Percentiles rank a stretch among this genome's conserved stretches.
Conservation (phyloP, 768 basidiomycete genomes). For the Russula sp. region DNA sequence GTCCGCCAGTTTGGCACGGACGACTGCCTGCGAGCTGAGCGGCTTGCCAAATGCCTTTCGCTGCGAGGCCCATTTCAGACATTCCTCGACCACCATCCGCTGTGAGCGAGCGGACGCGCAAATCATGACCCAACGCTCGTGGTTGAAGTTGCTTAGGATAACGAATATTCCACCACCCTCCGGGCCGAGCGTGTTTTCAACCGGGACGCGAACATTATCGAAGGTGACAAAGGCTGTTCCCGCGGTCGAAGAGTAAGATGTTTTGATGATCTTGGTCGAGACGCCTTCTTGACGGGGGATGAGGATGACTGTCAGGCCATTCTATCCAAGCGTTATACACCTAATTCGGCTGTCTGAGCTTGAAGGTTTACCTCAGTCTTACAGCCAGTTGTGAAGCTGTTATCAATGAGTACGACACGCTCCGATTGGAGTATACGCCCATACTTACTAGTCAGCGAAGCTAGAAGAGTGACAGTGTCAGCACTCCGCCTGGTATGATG, state of each 20-base stretch:
- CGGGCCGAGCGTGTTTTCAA: constrained; percentile 77
- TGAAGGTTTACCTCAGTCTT: constrained; percentile 41
- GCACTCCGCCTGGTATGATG: neutral
- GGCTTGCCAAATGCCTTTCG: constrained; percentile 92
- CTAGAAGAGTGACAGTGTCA: constrained; percentile 18
- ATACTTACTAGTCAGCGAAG: constrained; percentile 35
- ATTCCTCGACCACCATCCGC: constrained; percentile 70
- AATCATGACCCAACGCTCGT: constrained; percentile 91
- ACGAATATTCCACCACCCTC: constrained; percentile 70
- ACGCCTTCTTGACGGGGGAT: constrained; percentile 77
- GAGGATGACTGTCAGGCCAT: constrained; percentile 80
- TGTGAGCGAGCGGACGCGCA: constrained; percentile 59
- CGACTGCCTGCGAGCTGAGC: constrained; percentile 73
- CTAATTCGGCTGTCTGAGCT: constrained; percentile 29
- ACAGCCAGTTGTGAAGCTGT: constrained; percentile 64
- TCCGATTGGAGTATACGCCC: neutral
- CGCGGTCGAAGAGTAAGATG: constrained; percentile 77
- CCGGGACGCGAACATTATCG: constrained; percentile 79
- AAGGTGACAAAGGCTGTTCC: constrained; percentile 81
- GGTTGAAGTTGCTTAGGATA: constrained; percentile 82
- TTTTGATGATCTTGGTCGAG: constrained; percentile 80
- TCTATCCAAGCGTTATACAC: constrained; percentile 14
- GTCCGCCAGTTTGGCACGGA: constrained; percentile 78
- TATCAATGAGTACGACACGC: neutral
- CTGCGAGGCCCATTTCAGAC: constrained; percentile 69